A percentile compares a stretch with the other conserved stretches of the same genome.
Conservation (phyloP, 2,329 filamentous ascomycete species). For the Colletotrichum magnum region DNA sequence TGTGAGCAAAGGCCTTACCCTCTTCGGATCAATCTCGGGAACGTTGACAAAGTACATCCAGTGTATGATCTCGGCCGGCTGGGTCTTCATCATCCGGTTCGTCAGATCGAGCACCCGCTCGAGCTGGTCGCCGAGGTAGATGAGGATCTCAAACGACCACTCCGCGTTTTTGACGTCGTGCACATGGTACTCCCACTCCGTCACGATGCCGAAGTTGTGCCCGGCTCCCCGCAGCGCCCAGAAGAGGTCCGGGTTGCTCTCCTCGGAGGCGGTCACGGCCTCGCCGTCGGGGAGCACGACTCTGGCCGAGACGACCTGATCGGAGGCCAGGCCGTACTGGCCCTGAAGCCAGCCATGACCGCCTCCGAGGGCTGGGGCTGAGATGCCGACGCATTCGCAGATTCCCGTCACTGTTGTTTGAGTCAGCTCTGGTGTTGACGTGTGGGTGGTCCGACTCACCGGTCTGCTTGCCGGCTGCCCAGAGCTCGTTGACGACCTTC, state of each 20-base stretch:
- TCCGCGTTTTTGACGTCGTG: constrained; percentile 44
- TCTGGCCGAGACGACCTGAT: constrained; percentile 51
- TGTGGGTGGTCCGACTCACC: background rate
- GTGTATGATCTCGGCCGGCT: constrained; percentile 45
- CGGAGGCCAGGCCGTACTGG: constrained; percentile 43
- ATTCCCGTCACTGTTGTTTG: constrained; percentile 40
- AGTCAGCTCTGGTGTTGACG: background rate
- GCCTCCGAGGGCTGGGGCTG: constrained; percentile 42
- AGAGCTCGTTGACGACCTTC: constrained; percentile 24
- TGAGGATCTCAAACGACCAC: constrained; percentile 43
- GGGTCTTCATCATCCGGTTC: constrained; percentile 47
- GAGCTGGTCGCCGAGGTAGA: constrained; percentile 46
- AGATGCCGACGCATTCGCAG: constrained; percentile 47
- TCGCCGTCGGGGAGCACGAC: constrained; percentile 47
- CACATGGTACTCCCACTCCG: constrained; percentile 54
- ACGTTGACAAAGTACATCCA: constrained; percentile 54
- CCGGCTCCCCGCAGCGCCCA: constrained; percentile 67
- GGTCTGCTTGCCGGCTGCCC: constrained; percentile 27
- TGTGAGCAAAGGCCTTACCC: constrained; percentile 46
- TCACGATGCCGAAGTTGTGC: constrained; percentile 64
- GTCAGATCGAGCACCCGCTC: constrained; percentile 51
- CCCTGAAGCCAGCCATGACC: constrained; percentile 39
- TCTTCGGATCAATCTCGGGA: constrained; percentile 47
- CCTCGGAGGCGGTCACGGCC: constrained; percentile 43
- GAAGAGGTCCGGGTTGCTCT: constrained; percentile 55